Percentiles rank a stretch among this genome's conserved stretches.
phyloP scores from a whole-genome alignment of 2,329 filamentous ascomycete genomes.

The Diaporthe australafricana region DNA sequence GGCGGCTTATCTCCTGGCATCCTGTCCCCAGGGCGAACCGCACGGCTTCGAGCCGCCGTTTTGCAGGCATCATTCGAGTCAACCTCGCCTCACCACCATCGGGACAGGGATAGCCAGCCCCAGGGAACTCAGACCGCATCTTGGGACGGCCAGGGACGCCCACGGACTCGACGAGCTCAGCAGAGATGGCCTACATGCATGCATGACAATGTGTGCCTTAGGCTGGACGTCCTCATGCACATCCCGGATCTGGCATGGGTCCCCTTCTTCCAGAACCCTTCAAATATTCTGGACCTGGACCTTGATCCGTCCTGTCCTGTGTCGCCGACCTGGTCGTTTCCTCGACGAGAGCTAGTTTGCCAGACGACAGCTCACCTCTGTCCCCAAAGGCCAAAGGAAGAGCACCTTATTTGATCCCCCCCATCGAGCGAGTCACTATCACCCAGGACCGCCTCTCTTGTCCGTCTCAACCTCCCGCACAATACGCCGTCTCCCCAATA shows the following conservation, averaged over 20 bases:
- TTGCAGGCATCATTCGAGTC: slow-evolving; percentile 25
- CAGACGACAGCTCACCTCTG: neutral
- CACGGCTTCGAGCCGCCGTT: slow-evolving; percentile 22
- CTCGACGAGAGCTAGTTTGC: neutral
- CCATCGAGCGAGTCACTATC: neutral
- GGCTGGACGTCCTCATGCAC: slow-evolving; percentile 15
- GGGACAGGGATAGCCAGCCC: slow-evolving; percentile 14
- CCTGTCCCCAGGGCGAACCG: slow-evolving; percentile 7
- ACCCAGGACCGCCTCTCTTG: no score
- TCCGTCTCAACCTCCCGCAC: neutral
- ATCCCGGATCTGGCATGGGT: slow-evolving; percentile 10
- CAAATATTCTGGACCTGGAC: slow-evolving; percentile 9
- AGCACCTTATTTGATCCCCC: neutral
- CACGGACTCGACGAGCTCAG: slow-evolving; percentile 14
- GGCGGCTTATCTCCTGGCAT: slow-evolving; percentile 10
- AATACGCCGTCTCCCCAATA: neutral
- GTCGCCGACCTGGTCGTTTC: neutral
- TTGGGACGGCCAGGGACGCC: neutral
- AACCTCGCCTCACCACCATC: slow-evolving; percentile 22
- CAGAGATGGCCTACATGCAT: slow-evolving; percentile 4
- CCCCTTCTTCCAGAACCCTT: slow-evolving; percentile 8
- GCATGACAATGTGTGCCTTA: slow-evolving; percentile 27
- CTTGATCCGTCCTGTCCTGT: neutral
- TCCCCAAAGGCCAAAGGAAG: neutral
- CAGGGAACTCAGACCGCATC: slow-evolving; percentile 17